phyloP scores from a whole-genome alignment of 176 grass and related monocot species.

The Bolboschoenus planiculmis region DNA sequence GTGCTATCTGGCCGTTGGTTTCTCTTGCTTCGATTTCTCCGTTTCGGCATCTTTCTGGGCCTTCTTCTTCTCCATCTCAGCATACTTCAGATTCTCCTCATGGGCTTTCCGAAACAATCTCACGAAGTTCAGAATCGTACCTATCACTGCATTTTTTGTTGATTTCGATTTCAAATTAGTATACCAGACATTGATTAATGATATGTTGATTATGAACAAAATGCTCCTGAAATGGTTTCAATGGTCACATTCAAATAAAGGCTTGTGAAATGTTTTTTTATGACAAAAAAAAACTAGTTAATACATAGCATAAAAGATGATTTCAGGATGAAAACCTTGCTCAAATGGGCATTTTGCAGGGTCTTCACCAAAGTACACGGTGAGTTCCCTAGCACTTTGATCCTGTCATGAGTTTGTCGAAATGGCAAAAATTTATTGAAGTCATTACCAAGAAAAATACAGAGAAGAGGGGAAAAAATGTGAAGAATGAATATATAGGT shows the following conservation, averaged over 20 bases:
- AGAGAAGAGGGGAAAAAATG: conserved; percentile 10
- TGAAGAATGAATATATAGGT: conserved; percentile 18
- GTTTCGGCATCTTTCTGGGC: conserved; percentile 69
- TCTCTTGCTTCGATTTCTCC: conserved; percentile 42
- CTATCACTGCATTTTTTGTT: conserved; percentile 63
- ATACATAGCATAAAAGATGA: neutral
- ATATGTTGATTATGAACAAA: neutral
- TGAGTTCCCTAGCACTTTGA: conserved; percentile 73
- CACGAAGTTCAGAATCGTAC: conserved; percentile 78
- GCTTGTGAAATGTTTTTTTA: neutral
- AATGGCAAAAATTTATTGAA: neutral
- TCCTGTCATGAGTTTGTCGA: conserved; percentile 38
- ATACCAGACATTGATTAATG: neutral
- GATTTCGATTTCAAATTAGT: conserved; percentile 1
- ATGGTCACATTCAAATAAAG: neutral
- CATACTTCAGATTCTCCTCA: conserved; percentile 81
- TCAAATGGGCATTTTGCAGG: conserved; percentile 84
- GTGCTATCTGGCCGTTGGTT: neutral
- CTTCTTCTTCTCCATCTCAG: conserved; percentile 77
- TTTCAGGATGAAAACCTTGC: conserved; percentile 47
- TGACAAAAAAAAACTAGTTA: neutral
- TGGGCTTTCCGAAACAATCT: conserved; percentile 59
- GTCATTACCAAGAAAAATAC: neutral
- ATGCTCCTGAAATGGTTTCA: neutral
- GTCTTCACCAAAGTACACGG: conserved; percentile 90